Conservation (phyloP, 768 basidiomycete genomes). For the Epithele typhae region DNA sequence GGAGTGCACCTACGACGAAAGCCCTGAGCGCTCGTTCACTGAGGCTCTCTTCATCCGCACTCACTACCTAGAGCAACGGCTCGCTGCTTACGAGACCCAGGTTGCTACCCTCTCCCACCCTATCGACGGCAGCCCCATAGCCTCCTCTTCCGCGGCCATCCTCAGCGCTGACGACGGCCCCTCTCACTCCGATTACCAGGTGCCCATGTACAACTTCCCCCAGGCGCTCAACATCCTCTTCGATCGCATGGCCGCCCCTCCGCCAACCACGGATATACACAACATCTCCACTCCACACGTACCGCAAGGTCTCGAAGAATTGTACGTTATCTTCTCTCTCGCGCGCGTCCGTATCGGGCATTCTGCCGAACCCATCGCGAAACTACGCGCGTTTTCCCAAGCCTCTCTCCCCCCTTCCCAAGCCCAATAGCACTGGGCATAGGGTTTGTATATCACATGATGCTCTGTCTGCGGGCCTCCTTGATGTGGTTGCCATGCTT, state of each 20-base stretch:
- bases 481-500: no score
- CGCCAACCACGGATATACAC: conserved; percentile 8
- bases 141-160: conserved; percentile 3
- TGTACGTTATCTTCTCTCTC: conserved; percentile 16
- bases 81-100: conserved; percentile 16
- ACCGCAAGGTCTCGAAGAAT: conserved; percentile 12
- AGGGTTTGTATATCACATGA: no score
- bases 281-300: conserved; percentile 4
- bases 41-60: conserved; percentile 16
- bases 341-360: no score
- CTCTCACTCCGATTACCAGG: not conserved
- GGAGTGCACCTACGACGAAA: conserved; percentile 23
- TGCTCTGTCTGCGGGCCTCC: no score
- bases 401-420: no score
- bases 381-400: no score
- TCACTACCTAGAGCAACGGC: conserved; percentile 17
- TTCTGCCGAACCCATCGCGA: no score
- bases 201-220: conserved; percentile 5
- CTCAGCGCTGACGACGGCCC: not conserved
- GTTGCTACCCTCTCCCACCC: not conserved
- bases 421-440: no score
- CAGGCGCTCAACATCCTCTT: conserved; percentile 6
- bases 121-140: conserved; percentile 2
- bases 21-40: conserved; percentile 14
- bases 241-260: conserved; percentile 4